Evolutionary conservation across 768 basidiomycete genomes (phyloP).

Genomic region (Lactarius hatsudake): DNA sequence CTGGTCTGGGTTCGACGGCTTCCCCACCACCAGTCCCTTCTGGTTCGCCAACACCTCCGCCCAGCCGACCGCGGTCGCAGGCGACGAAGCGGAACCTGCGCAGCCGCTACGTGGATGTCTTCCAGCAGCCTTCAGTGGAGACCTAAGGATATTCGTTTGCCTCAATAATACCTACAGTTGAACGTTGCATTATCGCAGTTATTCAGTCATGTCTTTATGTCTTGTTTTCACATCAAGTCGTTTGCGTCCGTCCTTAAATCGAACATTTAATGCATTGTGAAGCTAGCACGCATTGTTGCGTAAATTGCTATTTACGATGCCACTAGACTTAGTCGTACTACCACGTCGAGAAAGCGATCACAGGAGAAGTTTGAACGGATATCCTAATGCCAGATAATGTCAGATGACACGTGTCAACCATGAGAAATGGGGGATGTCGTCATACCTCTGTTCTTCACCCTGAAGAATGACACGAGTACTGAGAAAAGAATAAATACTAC

Average conservation of each 20-base stretch:
- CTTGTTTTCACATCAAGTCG: not conserved
- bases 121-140: slow-evolving; percentile 46
- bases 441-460: slow-evolving; percentile 83
- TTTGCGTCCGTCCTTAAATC: slow-evolving; percentile 3
- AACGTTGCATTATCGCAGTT: slow-evolving; percentile 9
- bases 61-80: slow-evolving; percentile 53
- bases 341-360: slow-evolving; percentile 35
- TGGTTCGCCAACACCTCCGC: slow-evolving; percentile 44
- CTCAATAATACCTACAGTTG: not conserved
- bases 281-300: slow-evolving; percentile 11
- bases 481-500: slow-evolving; percentile 85
- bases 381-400: slow-evolving; percentile 44
- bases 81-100: slow-evolving; percentile 74
- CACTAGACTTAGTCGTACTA: slow-evolving; percentile 25
- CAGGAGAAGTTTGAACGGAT: slow-evolving; percentile 77
- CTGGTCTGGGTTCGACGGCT: slow-evolving; percentile 28
- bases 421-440: not conserved
- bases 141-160: slow-evolving; percentile 5
- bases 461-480: slow-evolving; percentile 81
- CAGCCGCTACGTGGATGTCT: slow-evolving; percentile 88
- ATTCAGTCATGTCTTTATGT: slow-evolving; percentile 11
- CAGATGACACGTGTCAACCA: not conserved
- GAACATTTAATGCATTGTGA: slow-evolving; percentile 18
- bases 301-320: slow-evolving; percentile 22
- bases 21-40: slow-evolving; percentile 40